Percentiles rank a stretch among this genome's conserved stretches.
These are phyloP conservation scores for Cyclotella choctawhatcheeana DNA, from an alignment of 108 stramenopile species.

Conservation along the genomic window DNA sequence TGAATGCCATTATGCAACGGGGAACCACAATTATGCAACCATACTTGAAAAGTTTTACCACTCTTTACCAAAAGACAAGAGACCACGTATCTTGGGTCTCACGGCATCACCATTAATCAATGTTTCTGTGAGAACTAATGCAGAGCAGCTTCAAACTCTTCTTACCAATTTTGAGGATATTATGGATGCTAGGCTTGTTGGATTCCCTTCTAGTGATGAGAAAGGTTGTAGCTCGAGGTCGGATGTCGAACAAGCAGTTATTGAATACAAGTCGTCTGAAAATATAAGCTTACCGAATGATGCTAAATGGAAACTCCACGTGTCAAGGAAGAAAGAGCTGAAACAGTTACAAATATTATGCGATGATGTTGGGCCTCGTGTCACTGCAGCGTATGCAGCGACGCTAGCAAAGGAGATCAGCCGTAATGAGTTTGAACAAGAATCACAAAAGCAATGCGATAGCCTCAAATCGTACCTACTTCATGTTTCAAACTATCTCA, in stretches of 20 bases:
- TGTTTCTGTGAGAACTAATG: conserved; percentile 40
- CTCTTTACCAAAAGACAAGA: conserved; percentile 29
- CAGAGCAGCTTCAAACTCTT: conserved; percentile 55
- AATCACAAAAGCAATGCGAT: conserved; percentile 47
- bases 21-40: conserved; percentile 51
- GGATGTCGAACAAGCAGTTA: conserved; percentile 16
- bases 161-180: conserved; percentile 49
- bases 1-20: conserved; percentile 68
- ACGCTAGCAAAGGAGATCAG: conserved; percentile 48
- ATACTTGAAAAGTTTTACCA: conserved; percentile 68
- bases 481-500: conserved; percentile 29
- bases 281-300: conserved; percentile 24
- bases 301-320: conserved; percentile 38
- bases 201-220: conserved; percentile 12
- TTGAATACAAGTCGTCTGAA: neutral
- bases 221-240: neutral
- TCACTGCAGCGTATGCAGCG: conserved; percentile 31
- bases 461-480: conserved; percentile 36
- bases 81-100: conserved; percentile 63
- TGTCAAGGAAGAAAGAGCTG: conserved; percentile 54
- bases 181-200: conserved; percentile 54
- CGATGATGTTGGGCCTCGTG: conserved; percentile 57
- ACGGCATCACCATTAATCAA: conserved; percentile 70
- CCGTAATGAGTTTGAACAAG: conserved; percentile 56
- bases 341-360: conserved; percentile 56